Evolutionary conservation across 2,329 filamentous ascomycete species (phyloP).

Genomic region (Nigrograna mackinnonii): DNA sequence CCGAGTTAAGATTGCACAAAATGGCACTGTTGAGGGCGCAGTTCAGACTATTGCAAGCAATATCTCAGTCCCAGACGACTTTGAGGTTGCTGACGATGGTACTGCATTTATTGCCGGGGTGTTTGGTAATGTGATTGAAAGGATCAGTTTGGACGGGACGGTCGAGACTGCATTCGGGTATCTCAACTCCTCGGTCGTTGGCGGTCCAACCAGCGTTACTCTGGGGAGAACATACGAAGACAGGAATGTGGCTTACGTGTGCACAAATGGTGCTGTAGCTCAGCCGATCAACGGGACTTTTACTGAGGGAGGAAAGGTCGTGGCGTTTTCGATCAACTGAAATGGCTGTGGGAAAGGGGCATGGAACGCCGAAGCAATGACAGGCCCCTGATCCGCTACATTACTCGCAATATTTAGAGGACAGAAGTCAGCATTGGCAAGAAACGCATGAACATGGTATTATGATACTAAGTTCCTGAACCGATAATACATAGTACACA

Average conservation of each 20-base stretch:
- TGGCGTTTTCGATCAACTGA: conserved; percentile 9
- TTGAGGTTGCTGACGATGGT: conserved; percentile 19
- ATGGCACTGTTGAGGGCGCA: conserved; percentile 4
- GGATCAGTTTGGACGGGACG: conserved; percentile 12
- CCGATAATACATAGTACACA: too few species aligned
- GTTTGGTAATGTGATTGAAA: conserved; percentile 11
- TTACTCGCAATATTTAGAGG: too few species aligned
- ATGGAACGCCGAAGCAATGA: too few species aligned
- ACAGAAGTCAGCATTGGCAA: too few species aligned
- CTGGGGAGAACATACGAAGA: conserved; percentile 20
- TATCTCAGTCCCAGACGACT: conserved; percentile 16
- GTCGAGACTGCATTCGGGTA: conserved; percentile 10
- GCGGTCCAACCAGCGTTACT: conserved; percentile 15
- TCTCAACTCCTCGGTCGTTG: conserved; percentile 5
- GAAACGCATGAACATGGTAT: too few species aligned
- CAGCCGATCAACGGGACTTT: conserved; percentile 19
- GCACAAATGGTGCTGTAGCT: conserved; percentile 21
- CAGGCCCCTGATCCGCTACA: too few species aligned
- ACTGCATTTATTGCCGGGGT: conserved; percentile 13
- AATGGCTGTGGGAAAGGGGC: too few species aligned
- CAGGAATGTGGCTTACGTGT: conserved; percentile 20
- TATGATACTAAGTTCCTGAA: too few species aligned
- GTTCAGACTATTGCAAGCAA: conserved; percentile 9
- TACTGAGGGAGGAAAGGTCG: conserved; percentile 25
- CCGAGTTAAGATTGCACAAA: conserved; percentile 16